phyloP scores from a whole-genome alignment of 2,329 filamentous ascomycete species.

The Cryphonectria radicalis region DNA sequence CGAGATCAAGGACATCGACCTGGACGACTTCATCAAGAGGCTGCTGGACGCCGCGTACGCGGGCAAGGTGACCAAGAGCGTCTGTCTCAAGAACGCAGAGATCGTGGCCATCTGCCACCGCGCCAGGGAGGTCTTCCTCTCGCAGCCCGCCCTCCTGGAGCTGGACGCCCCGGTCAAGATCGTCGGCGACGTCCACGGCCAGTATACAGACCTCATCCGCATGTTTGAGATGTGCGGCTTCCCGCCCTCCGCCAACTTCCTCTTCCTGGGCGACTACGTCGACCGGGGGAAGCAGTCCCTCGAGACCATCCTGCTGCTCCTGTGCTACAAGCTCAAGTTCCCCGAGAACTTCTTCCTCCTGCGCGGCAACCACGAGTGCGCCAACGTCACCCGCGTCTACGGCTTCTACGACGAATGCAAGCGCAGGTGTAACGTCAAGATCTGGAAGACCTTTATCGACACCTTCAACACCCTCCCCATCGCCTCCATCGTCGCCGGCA shows the following conservation, averaged over 20 bases:
- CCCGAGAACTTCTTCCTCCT: conserved; percentile 97
- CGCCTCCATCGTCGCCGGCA: conserved; percentile 93
- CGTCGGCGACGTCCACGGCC: conserved; percentile 94
- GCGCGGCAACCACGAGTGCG: conserved; percentile 94
- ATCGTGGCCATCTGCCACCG: conserved; percentile 92
- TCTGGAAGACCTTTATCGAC: conserved; percentile 98
- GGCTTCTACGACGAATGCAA: conserved; percentile 99
- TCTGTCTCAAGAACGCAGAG: conserved; percentile 96
- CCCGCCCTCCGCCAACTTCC: conserved; percentile 86
- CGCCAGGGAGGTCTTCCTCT: conserved; percentile 85
- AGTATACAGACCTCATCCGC: conserved; percentile 93
- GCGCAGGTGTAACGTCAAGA: conserved; percentile 91
- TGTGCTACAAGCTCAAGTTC: conserved; percentile 97
- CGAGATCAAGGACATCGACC: conserved; percentile 87
- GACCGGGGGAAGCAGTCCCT: conserved; percentile 95
- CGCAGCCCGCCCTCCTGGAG: conserved; percentile 89
- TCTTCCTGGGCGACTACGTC: conserved; percentile 96
- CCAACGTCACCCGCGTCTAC: conserved; percentile 93
- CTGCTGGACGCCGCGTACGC: conserved; percentile 93
- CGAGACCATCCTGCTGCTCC: conserved; percentile 87
- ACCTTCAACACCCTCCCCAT: conserved; percentile 96
- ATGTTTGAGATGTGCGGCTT: conserved; percentile 99
- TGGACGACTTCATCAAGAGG: conserved; percentile 96
- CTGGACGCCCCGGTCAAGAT: conserved; percentile 96
- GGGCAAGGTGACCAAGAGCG: conserved; percentile 95